A percentile compares a stretch with the other conserved stretches of the same genome.
Conservation (phyloP, 345 rosid genomes). For the Euclidium syriacum region DNA sequence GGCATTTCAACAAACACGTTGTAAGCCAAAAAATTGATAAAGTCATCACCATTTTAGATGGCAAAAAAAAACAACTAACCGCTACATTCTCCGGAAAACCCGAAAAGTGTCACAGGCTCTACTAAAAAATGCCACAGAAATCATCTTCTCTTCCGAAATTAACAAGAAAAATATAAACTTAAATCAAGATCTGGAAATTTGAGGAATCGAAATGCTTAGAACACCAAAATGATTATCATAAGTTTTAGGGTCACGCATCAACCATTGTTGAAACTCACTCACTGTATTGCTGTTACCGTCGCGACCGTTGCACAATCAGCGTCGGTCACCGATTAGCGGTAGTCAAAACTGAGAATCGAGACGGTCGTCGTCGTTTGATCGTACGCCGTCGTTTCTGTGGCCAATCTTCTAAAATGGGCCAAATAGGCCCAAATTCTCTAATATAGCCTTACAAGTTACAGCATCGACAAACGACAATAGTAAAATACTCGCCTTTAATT, state of each 20-base stretch:
- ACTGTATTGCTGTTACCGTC: conserved; percentile 15
- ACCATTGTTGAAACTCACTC: background rate
- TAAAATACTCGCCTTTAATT: too few relatives aligned
- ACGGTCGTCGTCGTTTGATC: background rate
- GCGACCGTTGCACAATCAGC: conserved; percentile 15
- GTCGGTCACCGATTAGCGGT: conserved; percentile 14
- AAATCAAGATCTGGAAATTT: background rate
- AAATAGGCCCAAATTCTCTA: background rate
- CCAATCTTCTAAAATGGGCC: conserved; percentile 4
- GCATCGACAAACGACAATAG: too few relatives aligned
- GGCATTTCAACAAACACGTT: conserved; percentile 27
- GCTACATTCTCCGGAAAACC: background rate
- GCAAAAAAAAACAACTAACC: background rate
- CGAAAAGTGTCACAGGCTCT: background rate
- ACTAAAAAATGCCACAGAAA: background rate
- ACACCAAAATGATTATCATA: background rate
- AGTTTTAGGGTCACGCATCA: background rate
- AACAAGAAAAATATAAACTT: background rate
- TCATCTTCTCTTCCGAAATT: background rate
- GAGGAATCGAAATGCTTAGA: background rate
- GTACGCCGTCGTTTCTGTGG: background rate
- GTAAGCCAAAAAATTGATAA: background rate
- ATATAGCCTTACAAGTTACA: too few relatives aligned
- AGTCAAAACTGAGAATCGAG: conserved; percentile 6
- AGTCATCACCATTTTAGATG: background rate